phyloP scores from a whole-genome alignment of 257 asterid genomes.

The Nicotiana attenuata region DNA sequence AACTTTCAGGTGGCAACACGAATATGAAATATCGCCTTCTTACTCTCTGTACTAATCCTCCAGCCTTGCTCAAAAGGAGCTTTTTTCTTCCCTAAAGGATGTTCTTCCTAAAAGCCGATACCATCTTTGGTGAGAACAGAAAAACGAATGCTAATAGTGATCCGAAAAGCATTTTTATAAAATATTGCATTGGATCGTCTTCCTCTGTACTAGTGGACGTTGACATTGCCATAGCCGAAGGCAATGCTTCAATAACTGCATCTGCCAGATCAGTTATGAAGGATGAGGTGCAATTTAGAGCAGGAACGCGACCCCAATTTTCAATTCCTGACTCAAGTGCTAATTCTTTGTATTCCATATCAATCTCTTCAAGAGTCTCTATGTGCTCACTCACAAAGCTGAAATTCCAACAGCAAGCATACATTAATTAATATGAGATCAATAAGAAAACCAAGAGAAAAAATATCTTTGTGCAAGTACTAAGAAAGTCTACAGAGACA shows the following conservation, averaged over 20 bases:
- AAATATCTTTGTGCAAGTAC: not conserved
- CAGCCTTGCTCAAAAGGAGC: not conserved
- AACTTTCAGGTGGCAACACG: not conserved
- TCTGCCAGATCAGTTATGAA: conserved; percentile 83
- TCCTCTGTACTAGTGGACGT: conserved; percentile 24
- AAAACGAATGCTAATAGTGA: conserved; percentile 67
- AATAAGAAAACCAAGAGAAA: not conserved
- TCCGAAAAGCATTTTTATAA: conserved; percentile 56
- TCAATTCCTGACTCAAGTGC: conserved; percentile 84
- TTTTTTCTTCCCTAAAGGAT: conserved; percentile 10
- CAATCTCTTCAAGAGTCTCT: conserved; percentile 96
- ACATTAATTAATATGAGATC: conserved; percentile 8
- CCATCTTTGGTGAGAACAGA: conserved; percentile 54
- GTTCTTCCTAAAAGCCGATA: conserved; percentile 42
- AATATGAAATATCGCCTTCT: not conserved
- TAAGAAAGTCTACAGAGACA: not conserved
- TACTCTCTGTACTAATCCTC: not conserved
- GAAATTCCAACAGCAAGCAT: conserved; percentile 19
- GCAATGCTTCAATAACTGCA: conserved; percentile 88
- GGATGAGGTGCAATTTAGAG: conserved; percentile 80
- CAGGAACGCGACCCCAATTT: conserved; percentile 98
- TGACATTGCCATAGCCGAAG: conserved; percentile 66
- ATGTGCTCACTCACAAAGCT: conserved; percentile 99
- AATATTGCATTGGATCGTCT: conserved; percentile 42
- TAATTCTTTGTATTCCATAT: conserved; percentile 85